Evolutionary conservation across 768 basidiomycete genomes (phyloP).

Genomic region (Hydnum rufescens): DNA sequence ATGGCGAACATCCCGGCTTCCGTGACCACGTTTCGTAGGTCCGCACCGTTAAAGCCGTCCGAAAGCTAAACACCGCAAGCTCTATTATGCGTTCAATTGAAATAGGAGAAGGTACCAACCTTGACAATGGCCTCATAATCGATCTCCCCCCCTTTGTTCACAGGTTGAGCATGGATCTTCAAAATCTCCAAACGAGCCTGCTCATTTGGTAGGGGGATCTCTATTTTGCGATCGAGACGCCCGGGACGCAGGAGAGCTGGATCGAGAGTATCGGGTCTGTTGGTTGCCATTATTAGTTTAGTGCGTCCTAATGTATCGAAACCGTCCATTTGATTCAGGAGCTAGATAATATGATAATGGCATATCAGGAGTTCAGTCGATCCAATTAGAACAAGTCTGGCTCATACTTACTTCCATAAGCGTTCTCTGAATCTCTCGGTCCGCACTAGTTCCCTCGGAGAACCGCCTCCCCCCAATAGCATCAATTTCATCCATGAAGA

Average conservation of each 20-base stretch:
- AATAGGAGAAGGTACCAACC: conserved; percentile 21
- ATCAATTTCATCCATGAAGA: conserved; percentile 97
- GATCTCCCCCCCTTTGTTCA: conserved; percentile 88
- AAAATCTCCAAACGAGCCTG: conserved; percentile 90
- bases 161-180: conserved; percentile 87
- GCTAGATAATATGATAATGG: conserved; percentile 27
- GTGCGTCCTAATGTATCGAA: conserved; percentile 92
- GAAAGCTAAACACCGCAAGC: conserved; percentile 61
- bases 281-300: conserved; percentile 99
- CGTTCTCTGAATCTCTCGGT: conserved; percentile 96
- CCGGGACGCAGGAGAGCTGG: conserved; percentile 93
- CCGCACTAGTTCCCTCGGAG: conserved; percentile 92
- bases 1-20: conserved; percentile 99
- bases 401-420: conserved; percentile 68
- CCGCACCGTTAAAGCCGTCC: conserved; percentile 91
- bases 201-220: conserved; percentile 94
- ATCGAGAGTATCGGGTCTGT: conserved; percentile 93
- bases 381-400: not conserved
- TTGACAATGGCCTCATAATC: conserved; percentile 98
- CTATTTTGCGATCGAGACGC: conserved; percentile 90
- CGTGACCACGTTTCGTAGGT: conserved; percentile 84
- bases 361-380: not conserved
- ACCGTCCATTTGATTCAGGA: conserved; percentile 98
- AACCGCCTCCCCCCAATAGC: conserved; percentile 85
- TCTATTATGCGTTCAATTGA: too few species aligned